Evolutionary conservation across 1,139 yeast species (phyloP).

Genomic region (Candida tetrigidarum): DNA sequence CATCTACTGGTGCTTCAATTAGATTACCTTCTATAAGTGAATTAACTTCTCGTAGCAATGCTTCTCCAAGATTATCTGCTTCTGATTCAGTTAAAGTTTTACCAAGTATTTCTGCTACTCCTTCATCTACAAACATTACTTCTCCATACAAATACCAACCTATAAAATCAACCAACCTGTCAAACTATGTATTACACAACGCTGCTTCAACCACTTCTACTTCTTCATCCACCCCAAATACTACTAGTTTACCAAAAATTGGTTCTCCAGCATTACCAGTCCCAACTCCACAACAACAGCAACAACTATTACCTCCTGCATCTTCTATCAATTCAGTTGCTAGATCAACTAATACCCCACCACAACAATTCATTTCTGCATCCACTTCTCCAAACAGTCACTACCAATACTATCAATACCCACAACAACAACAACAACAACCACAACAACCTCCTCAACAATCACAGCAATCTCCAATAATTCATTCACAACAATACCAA

Average conservation of each 20-base stretch:
- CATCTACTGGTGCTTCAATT: constrained; percentile 15
- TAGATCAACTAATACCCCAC: constrained; percentile 7
- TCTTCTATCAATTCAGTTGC: constrained; percentile 9
- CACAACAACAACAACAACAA: constrained; percentile 10
- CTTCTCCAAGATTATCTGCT: constrained; percentile 13
- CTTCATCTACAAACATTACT: constrained; percentile 5
- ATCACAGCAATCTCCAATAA: constrained; percentile 14
- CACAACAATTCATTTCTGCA: constrained; percentile 9
- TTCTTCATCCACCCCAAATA: constrained; percentile 2
- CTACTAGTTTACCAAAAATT: constrained; percentile 16
- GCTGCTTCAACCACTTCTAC: neutral
- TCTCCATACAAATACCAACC: constrained; percentile 17
- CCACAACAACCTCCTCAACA: constrained; percentile 9
- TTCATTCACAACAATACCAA: constrained; percentile 18
- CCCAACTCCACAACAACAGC: too few relatives aligned
- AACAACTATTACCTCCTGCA: constrained; percentile 17
- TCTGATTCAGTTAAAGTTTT: constrained; percentile 10
- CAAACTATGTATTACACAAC: constrained; percentile 20
- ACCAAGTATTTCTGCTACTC: constrained; percentile 11
- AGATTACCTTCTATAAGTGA: constrained; percentile 42
- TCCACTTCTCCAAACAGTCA: constrained; percentile 18
- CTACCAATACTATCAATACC: constrained; percentile 17
- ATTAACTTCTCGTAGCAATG: constrained; percentile 25
- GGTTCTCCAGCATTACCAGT: constrained; percentile 20
- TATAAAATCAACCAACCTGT: constrained; percentile 18